phyloP scores from a whole-genome alignment of 441 rosid species.

The Cnidoscolus chayamansa region DNA sequence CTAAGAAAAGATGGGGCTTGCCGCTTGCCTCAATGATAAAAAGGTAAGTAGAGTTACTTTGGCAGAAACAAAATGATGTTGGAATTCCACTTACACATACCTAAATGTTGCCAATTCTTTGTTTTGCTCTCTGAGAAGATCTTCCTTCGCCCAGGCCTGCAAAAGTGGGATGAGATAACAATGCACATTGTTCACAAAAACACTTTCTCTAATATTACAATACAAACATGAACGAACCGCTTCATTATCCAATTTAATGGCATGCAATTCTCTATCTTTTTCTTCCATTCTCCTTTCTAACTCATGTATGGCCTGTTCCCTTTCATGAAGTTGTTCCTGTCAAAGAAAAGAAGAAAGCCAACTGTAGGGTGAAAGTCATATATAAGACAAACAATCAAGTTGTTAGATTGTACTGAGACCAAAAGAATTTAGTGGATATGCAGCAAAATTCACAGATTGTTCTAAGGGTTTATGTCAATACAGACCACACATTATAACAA shows the following conservation, averaged over 20 bases:
- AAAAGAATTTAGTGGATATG: not conserved
- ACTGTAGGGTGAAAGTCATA: slow-evolving; percentile 4
- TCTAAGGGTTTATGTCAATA: not conserved
- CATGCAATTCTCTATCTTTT: slow-evolving; percentile 80
- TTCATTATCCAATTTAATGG: slow-evolving; percentile 78
- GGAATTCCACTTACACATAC: slow-evolving; percentile 30
- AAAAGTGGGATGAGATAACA: slow-evolving; percentile 14
- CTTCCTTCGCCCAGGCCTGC: slow-evolving; percentile 97
- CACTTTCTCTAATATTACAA: slow-evolving; percentile 6
- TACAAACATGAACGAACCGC: slow-evolving; percentile 45
- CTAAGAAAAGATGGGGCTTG: not conserved
- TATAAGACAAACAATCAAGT: not conserved
- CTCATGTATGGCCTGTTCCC: slow-evolving; percentile 59
- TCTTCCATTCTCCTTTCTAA: slow-evolving; percentile 82
- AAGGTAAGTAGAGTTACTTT: not conserved
- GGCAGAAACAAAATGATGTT: not conserved
- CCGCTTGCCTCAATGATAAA: not conserved
- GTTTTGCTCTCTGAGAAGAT: slow-evolving; percentile 84
- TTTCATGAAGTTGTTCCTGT: slow-evolving; percentile 83
- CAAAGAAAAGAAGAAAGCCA: slow-evolving; percentile 24
- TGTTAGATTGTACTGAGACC: not conserved
- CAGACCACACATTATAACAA: not conserved
- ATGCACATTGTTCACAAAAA: slow-evolving; percentile 8
- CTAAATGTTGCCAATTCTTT: slow-evolving; percentile 81
- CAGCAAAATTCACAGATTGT: not conserved